Evolutionary conservation across 768 basidiomycete genomes (phyloP).

Genomic region (Antrodiella citrinella): DNA sequence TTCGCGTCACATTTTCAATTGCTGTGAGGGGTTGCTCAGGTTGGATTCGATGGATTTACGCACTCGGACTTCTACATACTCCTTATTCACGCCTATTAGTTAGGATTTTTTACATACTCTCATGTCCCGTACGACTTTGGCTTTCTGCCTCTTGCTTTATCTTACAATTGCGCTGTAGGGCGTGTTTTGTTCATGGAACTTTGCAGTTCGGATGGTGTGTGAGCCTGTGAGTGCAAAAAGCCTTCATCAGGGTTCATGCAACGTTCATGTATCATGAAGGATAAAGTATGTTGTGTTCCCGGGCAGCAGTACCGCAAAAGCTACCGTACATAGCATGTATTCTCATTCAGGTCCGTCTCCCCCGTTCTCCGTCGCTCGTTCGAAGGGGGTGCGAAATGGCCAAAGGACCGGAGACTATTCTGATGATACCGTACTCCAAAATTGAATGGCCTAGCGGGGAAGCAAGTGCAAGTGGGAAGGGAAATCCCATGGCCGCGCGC

Average conservation of each 20-base stretch:
- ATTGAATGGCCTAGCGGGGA: too few species aligned
- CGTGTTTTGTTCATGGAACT: neutral
- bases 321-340: too few species aligned
- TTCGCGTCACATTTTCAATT: too few species aligned
- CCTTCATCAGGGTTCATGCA: too few species aligned
- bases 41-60: neutral
- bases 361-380: neutral
- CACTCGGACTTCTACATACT: neutral
- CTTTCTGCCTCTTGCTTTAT: neutral
- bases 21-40: too few species aligned
- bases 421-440: too few species aligned
- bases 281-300: too few species aligned
- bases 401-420: neutral
- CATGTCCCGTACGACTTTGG: neutral
- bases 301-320: too few species aligned
- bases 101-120: neutral
- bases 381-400: neutral
- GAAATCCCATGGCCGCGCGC: too few species aligned
- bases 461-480: too few species aligned
- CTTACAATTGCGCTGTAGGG: neutral
- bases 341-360: neutral
- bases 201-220: neutral
- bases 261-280: too few species aligned
- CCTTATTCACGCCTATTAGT: neutral
- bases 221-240: too few species aligned